These are phyloP conservation scores for Penicillium cinerascens DNA, from an alignment of 495 filamentous ascomycete genomes.

Conservation along the genomic window DNA sequence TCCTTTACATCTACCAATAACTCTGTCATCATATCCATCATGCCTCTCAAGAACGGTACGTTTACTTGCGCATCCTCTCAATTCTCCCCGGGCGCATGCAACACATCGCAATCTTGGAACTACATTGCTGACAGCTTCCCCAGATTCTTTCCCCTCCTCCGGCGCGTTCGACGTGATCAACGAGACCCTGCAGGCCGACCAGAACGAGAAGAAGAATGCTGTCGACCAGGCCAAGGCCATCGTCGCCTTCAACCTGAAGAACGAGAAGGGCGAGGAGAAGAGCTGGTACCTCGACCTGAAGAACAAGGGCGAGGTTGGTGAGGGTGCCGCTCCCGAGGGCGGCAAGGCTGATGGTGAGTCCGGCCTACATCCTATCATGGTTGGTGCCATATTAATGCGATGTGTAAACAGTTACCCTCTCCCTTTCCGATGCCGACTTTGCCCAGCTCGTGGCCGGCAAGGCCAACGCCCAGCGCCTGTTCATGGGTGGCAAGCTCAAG, in stretches of 20 bases:
- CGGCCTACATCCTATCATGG: not conserved
- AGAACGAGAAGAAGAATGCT: constrained; percentile 77
- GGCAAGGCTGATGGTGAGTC: constrained; percentile 77
- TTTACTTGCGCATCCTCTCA: not conserved
- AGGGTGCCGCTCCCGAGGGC: constrained; percentile 62
- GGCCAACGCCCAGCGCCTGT: constrained; percentile 89
- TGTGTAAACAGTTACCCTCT: constrained; percentile 64
- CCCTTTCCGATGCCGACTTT: constrained; percentile 85
- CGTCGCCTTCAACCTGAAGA: constrained; percentile 91
- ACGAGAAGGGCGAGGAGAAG: constrained; percentile 68
- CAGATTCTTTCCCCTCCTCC: constrained; percentile 88
- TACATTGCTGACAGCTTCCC: constrained; percentile 8
- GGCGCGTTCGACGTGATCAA: constrained; percentile 88
- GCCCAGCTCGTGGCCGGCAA: constrained; percentile 76
- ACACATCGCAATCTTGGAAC: not conserved
- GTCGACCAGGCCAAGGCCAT: constrained; percentile 83
- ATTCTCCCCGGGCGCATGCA: not conserved
- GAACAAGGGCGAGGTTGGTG: constrained; percentile 76
- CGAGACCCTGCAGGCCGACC: constrained; percentile 61
- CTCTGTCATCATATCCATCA: constrained; percentile 36
- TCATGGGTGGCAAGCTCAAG: constrained; percentile 97
- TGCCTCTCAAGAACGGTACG: constrained; percentile 83
- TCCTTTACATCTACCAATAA: not conserved
- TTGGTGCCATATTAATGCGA: constrained; percentile 1
- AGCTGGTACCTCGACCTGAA: constrained; percentile 97